Conservation (phyloP, 805 yeast species). For the Candida coquimbonensis region DNA sequence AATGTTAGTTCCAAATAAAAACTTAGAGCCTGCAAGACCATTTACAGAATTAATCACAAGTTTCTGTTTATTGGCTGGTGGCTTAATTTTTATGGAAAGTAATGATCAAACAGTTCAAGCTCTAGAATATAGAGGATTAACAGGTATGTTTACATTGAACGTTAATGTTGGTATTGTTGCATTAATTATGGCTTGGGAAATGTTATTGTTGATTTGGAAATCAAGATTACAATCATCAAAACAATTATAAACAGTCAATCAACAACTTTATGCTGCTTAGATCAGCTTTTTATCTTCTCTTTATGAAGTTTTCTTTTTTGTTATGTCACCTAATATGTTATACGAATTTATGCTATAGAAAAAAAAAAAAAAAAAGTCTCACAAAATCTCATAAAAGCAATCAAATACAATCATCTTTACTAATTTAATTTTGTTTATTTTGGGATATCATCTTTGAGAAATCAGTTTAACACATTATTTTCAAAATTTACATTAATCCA, state of each 20-base stretch:
- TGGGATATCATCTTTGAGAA: too few species aligned
- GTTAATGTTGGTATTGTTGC: slow-evolving; percentile 74
- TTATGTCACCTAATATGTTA: background rate
- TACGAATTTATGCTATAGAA: too few species aligned
- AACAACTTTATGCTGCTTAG: too few species aligned
- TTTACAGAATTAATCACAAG: slow-evolving; percentile 78
- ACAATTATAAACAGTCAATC: slow-evolving; percentile 9
- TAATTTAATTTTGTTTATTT: too few species aligned
- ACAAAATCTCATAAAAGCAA: too few species aligned
- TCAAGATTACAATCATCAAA: slow-evolving; percentile 35
- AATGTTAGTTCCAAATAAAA: slow-evolving; percentile 35
- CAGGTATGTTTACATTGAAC: slow-evolving; percentile 87
- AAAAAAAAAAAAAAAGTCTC: too few species aligned
- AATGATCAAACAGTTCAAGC: slow-evolving; percentile 81
- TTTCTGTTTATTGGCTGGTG: slow-evolving; percentile 81
- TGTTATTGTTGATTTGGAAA: slow-evolving; percentile 58
- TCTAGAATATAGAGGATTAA: slow-evolving; percentile 73
- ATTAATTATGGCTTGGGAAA: slow-evolving; percentile 83
- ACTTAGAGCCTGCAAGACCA: slow-evolving; percentile 56
- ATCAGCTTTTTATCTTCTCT: background rate
- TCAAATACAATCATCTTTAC: too few species aligned
- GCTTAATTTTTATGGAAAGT: slow-evolving; percentile 85
- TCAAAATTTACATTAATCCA: too few species aligned
- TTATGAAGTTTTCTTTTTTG: background rate
- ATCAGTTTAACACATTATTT: too few species aligned